Evolutionary conservation across 257 asterid genomes (phyloP), one percentile per base, ranked within the genome.

Genomic region (Marsdenia floribunda): DNA sequence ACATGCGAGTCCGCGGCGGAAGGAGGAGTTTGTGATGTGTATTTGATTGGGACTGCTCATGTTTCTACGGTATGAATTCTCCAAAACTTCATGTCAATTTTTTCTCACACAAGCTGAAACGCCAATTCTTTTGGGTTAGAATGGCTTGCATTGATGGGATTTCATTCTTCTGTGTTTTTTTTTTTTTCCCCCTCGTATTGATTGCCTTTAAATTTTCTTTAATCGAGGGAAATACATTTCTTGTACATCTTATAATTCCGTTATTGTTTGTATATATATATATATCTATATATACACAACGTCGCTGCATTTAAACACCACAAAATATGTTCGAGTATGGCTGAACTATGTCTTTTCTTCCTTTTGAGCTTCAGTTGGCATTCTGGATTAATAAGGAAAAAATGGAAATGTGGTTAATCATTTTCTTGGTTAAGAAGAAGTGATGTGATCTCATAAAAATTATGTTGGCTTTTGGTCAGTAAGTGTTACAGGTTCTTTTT

Each of bases 1-100:
- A 87, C 86, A 14, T 92, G 99, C 73, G 96, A 90, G 10, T 89
- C 97, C 58, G 5, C 87, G 21, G 96, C 89, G 1, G 92, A 85
- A 0, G 92, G 93, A 29, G 97, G 95, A 73, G 75, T 86, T 73
- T 92, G 97, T 77, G 96, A 94, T 77, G 96, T 94, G 50, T 90
- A 90, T 83, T 65, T 94, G 79, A 90, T 92, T 50, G 97, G 99
- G 42, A 94, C 97, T 3, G 96, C 96, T 42, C 97, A 94, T 75
- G 97, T 92, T 76, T 92, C 98, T 54, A 59, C 82, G 91, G 97
- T 93, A 78, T 44, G 73, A 85, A 69, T 67, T 6, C 35, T 49
- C 22, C 49, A 44, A 19, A 26, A 12, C 40, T 60, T 26, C 33
- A 22, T 11, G 16, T 26, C 3, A 13, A 66, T 18, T 5, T 14